These are phyloP conservation scores for Polygonum aviculare DNA, from an alignment of 148 eudicot species.

Conservation along the genomic window DNA sequence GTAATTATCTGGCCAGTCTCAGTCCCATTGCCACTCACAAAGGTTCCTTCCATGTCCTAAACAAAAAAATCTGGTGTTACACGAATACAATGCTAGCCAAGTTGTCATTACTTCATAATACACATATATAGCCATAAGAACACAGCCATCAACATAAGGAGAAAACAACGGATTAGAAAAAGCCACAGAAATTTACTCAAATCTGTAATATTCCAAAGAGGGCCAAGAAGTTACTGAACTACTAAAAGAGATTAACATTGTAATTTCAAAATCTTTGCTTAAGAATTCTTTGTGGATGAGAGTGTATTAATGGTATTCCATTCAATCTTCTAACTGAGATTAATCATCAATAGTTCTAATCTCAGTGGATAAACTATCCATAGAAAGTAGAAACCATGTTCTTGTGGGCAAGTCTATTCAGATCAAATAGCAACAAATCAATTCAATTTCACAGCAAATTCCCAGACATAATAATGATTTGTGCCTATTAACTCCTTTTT, in stretches of 20 bases:
- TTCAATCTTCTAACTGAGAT: neutral
- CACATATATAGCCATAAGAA: neutral
- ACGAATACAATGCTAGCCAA: neutral
- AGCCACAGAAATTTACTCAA: neutral
- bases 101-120: neutral
- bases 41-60: constrained; percentile 9
- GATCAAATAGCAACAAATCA: neutral
- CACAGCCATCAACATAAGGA: too few species aligned
- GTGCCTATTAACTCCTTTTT: neutral
- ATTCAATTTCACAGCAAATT: neutral
- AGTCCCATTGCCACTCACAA: constrained; percentile 56
- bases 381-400: neutral
- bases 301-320: too few species aligned
- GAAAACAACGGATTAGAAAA: neutral
- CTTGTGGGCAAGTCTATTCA: neutral
- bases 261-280: too few species aligned
- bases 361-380: neutral
- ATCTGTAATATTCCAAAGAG: neutral
- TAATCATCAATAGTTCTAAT: neutral
- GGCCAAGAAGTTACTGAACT: neutral
- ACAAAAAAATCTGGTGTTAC: neutral
- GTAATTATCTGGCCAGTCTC: constrained; percentile 81
- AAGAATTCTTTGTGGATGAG: too few species aligned
- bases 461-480: neutral
- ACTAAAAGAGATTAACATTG: neutral